Conservation (phyloP, 805 yeast species). For the Grigorovia yakushimaensis region DNA sequence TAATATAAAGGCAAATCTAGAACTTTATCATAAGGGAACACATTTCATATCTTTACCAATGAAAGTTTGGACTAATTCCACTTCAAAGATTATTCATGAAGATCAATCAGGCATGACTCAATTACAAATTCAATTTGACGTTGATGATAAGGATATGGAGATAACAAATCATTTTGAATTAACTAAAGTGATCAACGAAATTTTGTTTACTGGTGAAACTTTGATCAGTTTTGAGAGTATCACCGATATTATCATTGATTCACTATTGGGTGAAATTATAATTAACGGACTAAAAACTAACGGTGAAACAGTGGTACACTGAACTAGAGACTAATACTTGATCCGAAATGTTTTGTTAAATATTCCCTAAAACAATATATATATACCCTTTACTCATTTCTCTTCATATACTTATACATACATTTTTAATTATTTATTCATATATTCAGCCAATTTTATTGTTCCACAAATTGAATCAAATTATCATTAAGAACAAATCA, state of each 20-base stretch:
- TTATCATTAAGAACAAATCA: too few species aligned
- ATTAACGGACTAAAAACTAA: constrained; percentile 19
- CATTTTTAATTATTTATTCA: not conserved
- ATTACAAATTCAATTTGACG: constrained; percentile 31
- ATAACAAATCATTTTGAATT: constrained; percentile 35
- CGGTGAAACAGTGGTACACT: constrained; percentile 20
- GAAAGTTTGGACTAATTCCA: constrained; percentile 37
- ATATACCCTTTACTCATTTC: not conserved
- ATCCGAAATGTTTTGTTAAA: not conserved
- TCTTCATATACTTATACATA: not conserved
- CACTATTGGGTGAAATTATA: constrained; percentile 22
- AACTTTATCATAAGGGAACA: constrained; percentile 30
- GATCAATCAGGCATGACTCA: constrained; percentile 14
- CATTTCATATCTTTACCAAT: constrained; percentile 38
- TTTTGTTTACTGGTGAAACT: constrained; percentile 34
- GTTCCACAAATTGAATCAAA: too few species aligned
- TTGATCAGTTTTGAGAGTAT: constrained; percentile 14
- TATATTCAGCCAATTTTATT: too few species aligned
- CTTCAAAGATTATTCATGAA: constrained; percentile 27
- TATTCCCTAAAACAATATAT: not conserved
- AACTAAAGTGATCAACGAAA: constrained; percentile 34
- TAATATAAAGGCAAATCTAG: constrained; percentile 34
- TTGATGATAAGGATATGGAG: constrained; percentile 35
- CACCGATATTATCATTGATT: constrained; percentile 18
- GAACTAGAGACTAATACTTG: not conserved